phyloP scores from a whole-genome alignment of 2,329 filamentous ascomycete genomes.

The Orbilia ellipsospora region DNA sequence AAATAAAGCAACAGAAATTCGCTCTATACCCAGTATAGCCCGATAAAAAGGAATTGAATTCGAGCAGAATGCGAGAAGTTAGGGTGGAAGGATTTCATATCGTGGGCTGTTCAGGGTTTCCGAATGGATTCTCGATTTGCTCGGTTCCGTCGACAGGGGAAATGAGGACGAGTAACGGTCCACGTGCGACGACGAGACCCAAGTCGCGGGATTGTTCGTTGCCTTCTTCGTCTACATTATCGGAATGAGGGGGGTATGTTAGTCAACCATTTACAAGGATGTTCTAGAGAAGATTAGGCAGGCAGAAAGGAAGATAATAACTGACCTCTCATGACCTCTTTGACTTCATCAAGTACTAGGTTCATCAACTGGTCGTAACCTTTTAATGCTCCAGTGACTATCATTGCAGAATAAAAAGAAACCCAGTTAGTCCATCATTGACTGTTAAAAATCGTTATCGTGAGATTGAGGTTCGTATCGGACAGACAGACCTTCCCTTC shows the following conservation, averaged over 20 bases:
- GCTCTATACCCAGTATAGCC: slow-evolving; percentile 7
- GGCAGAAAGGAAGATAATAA: slow-evolving; percentile 57
- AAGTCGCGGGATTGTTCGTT: slow-evolving; percentile 84
- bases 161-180: slow-evolving; percentile 90
- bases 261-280: slow-evolving; percentile 21
- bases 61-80: too few relatives aligned
- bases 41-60: too few relatives aligned
- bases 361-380: slow-evolving; percentile 99
- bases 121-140: slow-evolving; percentile 93
- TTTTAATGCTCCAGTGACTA: slow-evolving; percentile 89
- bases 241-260: slow-evolving; percentile 9
- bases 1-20: slow-evolving; percentile 8
- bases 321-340: slow-evolving; percentile 86
- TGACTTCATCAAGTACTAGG: slow-evolving; percentile 91
- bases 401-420: neutral
- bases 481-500: slow-evolving; percentile 77
- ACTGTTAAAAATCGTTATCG: neutral
- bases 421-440: neutral
- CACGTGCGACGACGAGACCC: slow-evolving; percentile 87
- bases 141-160: slow-evolving; percentile 94
- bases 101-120: slow-evolving; percentile 74
- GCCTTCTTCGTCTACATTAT: slow-evolving; percentile 82
- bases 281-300: slow-evolving; percentile 11
- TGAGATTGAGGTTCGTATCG: neutral
- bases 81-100: slow-evolving; percentile 18